Evolutionary conservation across 306 rosid species (phyloP), one percentile per base, ranked within the genome.

Genomic region (Medicago lupulina): DNA sequence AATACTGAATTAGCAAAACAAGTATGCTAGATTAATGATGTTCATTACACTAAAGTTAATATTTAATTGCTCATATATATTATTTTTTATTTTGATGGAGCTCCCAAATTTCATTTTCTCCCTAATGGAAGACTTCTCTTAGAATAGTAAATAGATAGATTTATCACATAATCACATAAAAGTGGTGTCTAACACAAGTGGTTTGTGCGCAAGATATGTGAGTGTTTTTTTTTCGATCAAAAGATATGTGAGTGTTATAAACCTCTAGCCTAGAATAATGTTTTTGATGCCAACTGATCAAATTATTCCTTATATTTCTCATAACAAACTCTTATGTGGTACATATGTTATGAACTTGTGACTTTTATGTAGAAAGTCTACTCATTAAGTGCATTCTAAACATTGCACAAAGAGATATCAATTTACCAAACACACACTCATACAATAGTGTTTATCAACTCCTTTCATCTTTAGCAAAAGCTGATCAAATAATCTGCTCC

Each of bases 401-500:
- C 46, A 41, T 28, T 44, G 54, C 51, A 43, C 25, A 19, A 77
- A 67, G 19, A 55, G 39, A 60, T 53, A 71, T 68, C 60, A 41
- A 53, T 39, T 19, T 9, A 55, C 4, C 36, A 12, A 13, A 50
- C 1, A 14, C 1, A n/a, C 15, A 50, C 19, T 18, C 54, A 40
- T 13, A 4, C n/a, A 0, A 40, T 31, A 39, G 2, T 57, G 71
- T 41, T 11, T 65, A 47, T n/a, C 58, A 16, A 46, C 7, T 49
- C 18, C 17, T 53, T 6, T 36, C 66, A 36, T 59, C 40, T 76
- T 64, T 76, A 89, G 80, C 93, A 90, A 87, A 88, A 88, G 73
- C 61, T 79, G 78, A 90, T 85, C 50, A 79, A 63, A 64, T 87
- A 88, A 53, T 83, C 43, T 66, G 88, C 86, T 13, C 85, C 81